Base-by-base conservation (phyloP, 352 stramenopile species). In the Phytophthora sansomeana region DNA sequence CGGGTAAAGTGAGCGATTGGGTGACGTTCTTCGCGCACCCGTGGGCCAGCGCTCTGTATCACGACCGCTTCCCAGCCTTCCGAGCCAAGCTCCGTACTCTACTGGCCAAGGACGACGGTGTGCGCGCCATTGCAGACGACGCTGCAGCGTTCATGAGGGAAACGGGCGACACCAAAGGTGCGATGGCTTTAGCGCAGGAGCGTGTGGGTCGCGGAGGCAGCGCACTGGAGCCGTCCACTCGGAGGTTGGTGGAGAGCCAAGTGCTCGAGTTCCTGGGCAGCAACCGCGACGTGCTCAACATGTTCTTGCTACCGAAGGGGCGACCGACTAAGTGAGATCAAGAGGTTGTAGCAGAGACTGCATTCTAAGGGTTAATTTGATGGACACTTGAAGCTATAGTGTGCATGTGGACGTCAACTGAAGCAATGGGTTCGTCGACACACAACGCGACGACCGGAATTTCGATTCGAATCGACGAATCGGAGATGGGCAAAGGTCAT, bases 51-150 rank as follows among this genome's bases (percentile, higher is more conserved):
- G 84, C 83, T 6, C 47, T 97, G 11, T 92, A 81, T 43, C 85
- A 95, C 62, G 89, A 97, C 63, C 82, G 85, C 1, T 94, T 93
- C 53, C 77, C 76, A 21, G 83, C 89, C 11, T 92, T 96, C 60
- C 85, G 83, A 32, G 55, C 81, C 29, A 71, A 74, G 10, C 74
- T 96, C 21, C 72, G 77, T 28, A 75, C 68, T 6, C 77, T 90
- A 9, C 49, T 93, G 44, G 71, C 84, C 46, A 87, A 92, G 38
- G 85, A 93, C 62, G 85, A 91, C 44, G 81, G 80, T 10, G 74
- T 95, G 24, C 76, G 80, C 4, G 70, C 85, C 35, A 65, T 93
- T 32, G 79, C 92, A 9, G 79, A 90, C 5, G 74, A 90, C 36
- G 78, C 91, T 10, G 72, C 53, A 7, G 69, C 75, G 33, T 91